Evolutionary conservation across 164 flowering plant species (phyloP).

Genomic region (Litsea cubeba): DNA sequence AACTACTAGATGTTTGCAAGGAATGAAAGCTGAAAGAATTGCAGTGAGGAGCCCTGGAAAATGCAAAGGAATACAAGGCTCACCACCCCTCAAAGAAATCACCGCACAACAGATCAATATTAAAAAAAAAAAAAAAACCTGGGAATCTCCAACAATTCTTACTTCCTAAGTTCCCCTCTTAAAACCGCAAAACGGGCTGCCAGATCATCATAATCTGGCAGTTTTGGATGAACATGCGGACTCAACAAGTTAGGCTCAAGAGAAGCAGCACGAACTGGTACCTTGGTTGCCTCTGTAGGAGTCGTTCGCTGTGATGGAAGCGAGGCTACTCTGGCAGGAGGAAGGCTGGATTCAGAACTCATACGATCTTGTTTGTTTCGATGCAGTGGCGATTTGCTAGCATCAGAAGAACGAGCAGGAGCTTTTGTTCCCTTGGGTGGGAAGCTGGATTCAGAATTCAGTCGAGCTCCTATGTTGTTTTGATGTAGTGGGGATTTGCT

Average conservation of each 20-base stretch:
- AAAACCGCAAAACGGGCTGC: slow-evolving; percentile 62
- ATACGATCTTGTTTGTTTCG: slow-evolving; percentile 20
- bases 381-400: slow-evolving; percentile 13
- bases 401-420: slow-evolving; percentile 12
- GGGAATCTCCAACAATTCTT: background rate
- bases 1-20: background rate
- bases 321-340: slow-evolving; percentile 50
- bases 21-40: background rate
- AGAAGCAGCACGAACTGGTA: slow-evolving; percentile 53
- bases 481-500: slow-evolving; percentile 15
- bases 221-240: slow-evolving; percentile 54
- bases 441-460: background rate
- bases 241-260: slow-evolving; percentile 39
- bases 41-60: background rate
- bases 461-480: background rate
- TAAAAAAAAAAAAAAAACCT: no score
- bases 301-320: slow-evolving; percentile 49
- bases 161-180: slow-evolving; percentile 24
- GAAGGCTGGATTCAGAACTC: slow-evolving; percentile 20
- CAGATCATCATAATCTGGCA: slow-evolving; percentile 58
- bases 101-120: background rate
- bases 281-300: slow-evolving; percentile 30
- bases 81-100: background rate
- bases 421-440: slow-evolving; percentile 23
- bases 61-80: background rate